Evolutionary conservation across 2,329 filamentous ascomycete genomes (phyloP), one percentile per base, ranked within the genome.

Genomic region (Aspergillus tamarii): DNA sequence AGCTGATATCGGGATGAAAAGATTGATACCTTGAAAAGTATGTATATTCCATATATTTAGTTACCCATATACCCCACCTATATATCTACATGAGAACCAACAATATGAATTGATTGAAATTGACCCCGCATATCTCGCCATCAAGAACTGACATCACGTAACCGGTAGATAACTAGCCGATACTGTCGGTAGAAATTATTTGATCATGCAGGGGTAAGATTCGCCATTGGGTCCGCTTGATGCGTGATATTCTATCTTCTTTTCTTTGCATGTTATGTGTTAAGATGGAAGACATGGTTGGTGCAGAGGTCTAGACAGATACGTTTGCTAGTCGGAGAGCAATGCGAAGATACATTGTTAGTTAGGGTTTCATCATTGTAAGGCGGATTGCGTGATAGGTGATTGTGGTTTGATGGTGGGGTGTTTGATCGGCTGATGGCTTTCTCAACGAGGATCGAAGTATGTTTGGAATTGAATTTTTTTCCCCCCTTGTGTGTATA

Each of bases 201-300:
- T 11, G 19, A 11, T 43, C 1, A 21, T 14, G n/a, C 41, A 32
- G 48, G 23, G 32, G 58, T 23, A 26, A 48, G 11, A 68, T 70
- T 72, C 69, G 70, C 61, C 67, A 72, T 73, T 50, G 32, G 63
- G 62, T 59, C 69, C 65, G 67, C 64, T 60, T 50, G 57, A 64
- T 60, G 55, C 65, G 67, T 61, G 58, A 67, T 58, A 62, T 45
- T 57, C 7, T 41, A 41, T 41, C 5, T 36, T 19, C 16, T 41
- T 19, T 19, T 41, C 19, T 19, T 9, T 41, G 1, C 4, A 19
- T 14, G 7, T 9, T 41, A 7, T 19, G 7, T 41, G 2, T 41
- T 41, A 3, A 41, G 36, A 41, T 36, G 1, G 34, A 16, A 36
- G 14, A 5, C 16, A 36, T n/a, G 39, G 39, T 41, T 19, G 39